Base-by-base conservation (phyloP, 495 filamentous ascomycete species). In the Aspergillus saccharolyticus region DNA sequence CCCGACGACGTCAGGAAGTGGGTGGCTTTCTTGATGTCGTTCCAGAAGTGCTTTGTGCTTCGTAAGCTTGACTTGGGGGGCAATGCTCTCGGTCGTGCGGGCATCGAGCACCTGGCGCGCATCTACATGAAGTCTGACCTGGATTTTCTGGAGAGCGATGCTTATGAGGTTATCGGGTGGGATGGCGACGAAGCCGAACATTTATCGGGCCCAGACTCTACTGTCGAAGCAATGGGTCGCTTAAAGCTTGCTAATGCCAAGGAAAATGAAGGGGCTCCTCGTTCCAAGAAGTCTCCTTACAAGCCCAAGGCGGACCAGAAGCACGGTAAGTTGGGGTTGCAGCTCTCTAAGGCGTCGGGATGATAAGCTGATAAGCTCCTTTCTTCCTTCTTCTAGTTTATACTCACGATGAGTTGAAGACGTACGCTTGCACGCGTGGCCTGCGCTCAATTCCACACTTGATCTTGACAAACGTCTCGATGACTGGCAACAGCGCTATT, bases 381-480 rank as follows among this genome's bases (percentile, higher is more conserved):
- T 20, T 30, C 19, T 44, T 24, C 39, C 55, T 55, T 43, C n/a
- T n/a, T 14, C 17, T 52, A 12, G 14, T 21, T 25, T 44, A 43
- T 19, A 22, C 52, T 16, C 43, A 63, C 14, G 48, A 30, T n/a
- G 61, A 67, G 10, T 52, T 68, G 50, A 66, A 63, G 58, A 59
- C 50, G 19, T 75, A 70, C 33, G 55, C 66, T 17, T 67, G 70
- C 49, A 75, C 70, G 8, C 61, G 69, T 17, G 79, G 79, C 8
- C 63, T 82, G 12, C 71, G 76, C 19, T 76, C 77, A 0, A 64
- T 81, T 30, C 75, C 77, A 4, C 79, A 73, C 58, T 52, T 82
- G 22, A 67, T 75, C 24, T 33, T 81, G 1, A 64, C 62, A 18
- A 56, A 78, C 14, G 66, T 70, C n/a, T 57, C 55, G 1, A 67